Percentiles rank a stretch among this genome's conserved stretches.
Evolutionary conservation across 2,329 filamentous ascomycete species (phyloP).

Genomic region (Epichloe bromicola): DNA sequence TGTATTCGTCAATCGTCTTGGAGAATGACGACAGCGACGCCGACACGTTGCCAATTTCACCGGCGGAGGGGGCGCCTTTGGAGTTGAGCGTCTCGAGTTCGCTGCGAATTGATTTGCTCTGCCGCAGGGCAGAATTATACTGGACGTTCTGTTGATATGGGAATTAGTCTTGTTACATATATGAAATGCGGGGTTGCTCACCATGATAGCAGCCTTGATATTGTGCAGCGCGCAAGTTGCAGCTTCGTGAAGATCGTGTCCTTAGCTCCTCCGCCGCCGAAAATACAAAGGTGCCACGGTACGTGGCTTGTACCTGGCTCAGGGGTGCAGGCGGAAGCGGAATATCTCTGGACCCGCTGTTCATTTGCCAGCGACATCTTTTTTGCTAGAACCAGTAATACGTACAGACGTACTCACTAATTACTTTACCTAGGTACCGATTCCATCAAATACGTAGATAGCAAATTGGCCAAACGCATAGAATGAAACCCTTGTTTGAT

Average conservation of each 20-base stretch:
- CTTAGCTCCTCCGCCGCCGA: not conserved
- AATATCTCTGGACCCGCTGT: too few relatives aligned
- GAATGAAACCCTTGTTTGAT: too few relatives aligned
- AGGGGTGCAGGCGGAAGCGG: too few relatives aligned
- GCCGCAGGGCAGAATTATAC: slow-evolving; percentile 76
- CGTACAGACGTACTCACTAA: too few relatives aligned
- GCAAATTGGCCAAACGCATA: too few relatives aligned
- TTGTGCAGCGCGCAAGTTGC: not conserved
- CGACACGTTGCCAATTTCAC: slow-evolving; percentile 54
- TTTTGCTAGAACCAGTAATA: too few relatives aligned
- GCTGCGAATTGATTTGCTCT: slow-evolving; percentile 65
- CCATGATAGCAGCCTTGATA: not conserved
- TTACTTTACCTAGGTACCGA: too few relatives aligned
- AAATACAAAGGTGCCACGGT: not conserved
- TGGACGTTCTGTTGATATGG: slow-evolving; percentile 51
- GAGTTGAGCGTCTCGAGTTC: slow-evolving; percentile 60
- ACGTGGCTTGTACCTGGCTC: too few relatives aligned
- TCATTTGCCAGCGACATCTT: too few relatives aligned
- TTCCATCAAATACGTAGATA: too few relatives aligned
- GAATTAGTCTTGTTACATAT: too few relatives aligned
- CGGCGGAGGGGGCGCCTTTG: slow-evolving; percentile 46
- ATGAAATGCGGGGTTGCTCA: not conserved
- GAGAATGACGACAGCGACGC: slow-evolving; percentile 68
- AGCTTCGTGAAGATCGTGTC: not conserved
- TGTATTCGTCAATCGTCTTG: slow-evolving; percentile 88